Evolutionary conservation across 108 stramenopile genomes (phyloP), one percentile per base, ranked within the genome.

Genomic region (Cyclotella sp.): DNA sequence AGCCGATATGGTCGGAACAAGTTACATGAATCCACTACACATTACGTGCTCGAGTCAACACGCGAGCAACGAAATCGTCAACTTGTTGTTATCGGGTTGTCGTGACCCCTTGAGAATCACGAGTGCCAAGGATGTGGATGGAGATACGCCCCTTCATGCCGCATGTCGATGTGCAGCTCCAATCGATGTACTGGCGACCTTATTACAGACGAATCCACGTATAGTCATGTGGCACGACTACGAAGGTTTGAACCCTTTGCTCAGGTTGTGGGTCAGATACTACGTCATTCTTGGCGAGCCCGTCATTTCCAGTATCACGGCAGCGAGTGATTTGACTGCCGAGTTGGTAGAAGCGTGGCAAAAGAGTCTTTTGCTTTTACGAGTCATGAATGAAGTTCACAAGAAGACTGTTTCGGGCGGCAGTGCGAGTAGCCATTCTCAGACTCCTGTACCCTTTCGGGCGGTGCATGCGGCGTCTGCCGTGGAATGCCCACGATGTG

Each of bases 91-190:
- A 66, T 73, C 81, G 21, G 78, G 63, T 0, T 73, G 63, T 39
- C 77, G 82, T 28, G 63, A 79, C 27, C 52, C 71, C 0, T 47
- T 72, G 29, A 76, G 58, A 60, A 72, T 77, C 27, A 87, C 84
- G n/a, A 59, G 77, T 22, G 78, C 85, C 76, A 84, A 78, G 45
- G 89, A 89, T 63, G 76, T 87, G 12, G 89, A 89, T 70, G 89
- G 89, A 26, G 89, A 89, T 47, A 90, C 89, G 0, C 84, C 89
- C 3, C 83, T 90, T 21, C 89, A 90, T 75, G 84, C 87, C 0
- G 89, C 89, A 3, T 90, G 89, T 65, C 83, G 89, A 42, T 88
- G 85, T 58, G 85, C 81, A n/a, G 89, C 89, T 40, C 85, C 89
- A 19, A 86, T 84, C 42, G 80, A 88, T 61, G 87, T 88, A 0